Conservation (phyloP, 2,329 filamentous ascomycete species). For the Paraconiothyrium brasiliense region DNA sequence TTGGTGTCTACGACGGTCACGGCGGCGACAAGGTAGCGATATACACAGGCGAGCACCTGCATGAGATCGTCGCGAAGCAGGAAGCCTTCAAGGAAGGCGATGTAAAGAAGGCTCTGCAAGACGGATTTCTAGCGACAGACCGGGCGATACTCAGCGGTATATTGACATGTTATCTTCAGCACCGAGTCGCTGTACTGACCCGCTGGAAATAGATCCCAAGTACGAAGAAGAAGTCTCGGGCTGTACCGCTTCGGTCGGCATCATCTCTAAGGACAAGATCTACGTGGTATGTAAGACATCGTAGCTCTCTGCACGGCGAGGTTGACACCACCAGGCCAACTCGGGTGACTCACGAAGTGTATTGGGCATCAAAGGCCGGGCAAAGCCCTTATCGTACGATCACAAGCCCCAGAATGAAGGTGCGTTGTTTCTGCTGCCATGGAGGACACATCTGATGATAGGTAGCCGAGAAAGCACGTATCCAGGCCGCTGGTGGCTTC, state of each 20-base stretch:
- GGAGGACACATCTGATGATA: constrained; percentile 27
- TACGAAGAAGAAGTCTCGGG: constrained; percentile 98
- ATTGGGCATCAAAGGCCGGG: constrained; percentile 93
- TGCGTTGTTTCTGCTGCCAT: constrained; percentile 51
- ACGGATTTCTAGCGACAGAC: constrained; percentile 96
- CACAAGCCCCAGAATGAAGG: constrained; percentile 99
- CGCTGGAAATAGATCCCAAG: constrained; percentile 75
- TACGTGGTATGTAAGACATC: constrained; percentile 79
- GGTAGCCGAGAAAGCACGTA: constrained; percentile 91
- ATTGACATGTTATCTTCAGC: constrained; percentile 25
- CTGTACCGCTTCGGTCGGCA: constrained; percentile 91
- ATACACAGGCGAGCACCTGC: constrained; percentile 90
- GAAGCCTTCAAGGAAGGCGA: constrained; percentile 90
- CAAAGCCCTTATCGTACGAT: constrained; percentile 98
- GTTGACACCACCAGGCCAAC: constrained; percentile 74
- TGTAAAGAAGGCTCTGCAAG: constrained; percentile 94
- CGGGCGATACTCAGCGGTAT: constrained; percentile 94
- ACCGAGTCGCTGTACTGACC: constrained; percentile 37
- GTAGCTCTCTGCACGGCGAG: neutral
- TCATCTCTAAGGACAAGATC: constrained; percentile 91
- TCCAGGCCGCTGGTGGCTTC: constrained; percentile 94
- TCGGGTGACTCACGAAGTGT: constrained; percentile 96
- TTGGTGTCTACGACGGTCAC: constrained; percentile 97
- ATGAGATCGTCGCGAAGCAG: constrained; percentile 94
- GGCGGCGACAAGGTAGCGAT: constrained; percentile 95